phyloP scores from a whole-genome alignment of 305 asterid genomes.

The Striga hermonthica region DNA sequence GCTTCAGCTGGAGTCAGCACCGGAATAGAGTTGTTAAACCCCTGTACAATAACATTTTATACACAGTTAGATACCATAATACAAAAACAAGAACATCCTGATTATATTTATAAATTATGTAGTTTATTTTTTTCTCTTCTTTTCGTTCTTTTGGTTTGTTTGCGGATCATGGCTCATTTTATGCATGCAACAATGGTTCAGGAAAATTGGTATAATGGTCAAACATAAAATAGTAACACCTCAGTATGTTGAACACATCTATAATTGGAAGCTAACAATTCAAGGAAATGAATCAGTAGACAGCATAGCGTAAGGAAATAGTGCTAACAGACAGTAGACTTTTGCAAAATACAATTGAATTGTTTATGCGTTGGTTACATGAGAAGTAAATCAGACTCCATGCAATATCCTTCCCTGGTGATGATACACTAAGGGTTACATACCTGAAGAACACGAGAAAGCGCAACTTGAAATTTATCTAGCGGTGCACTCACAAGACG shows the following conservation, averaged over 20 bases:
- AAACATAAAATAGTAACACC: conserved; percentile 14
- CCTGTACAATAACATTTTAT: conserved; percentile 50
- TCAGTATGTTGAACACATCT: conserved; percentile 18
- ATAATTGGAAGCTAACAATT: background rate
- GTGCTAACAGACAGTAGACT: conserved; percentile 5
- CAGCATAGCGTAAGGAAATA: background rate
- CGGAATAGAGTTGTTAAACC: conserved; percentile 60
- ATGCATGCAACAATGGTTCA: too few relatives aligned
- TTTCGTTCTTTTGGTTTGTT: background rate
- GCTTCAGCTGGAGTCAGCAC: conserved; percentile 91
- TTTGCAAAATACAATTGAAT: conserved; percentile 7
- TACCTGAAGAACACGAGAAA: conserved; percentile 86
- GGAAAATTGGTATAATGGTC: background rate
- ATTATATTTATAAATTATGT: background rate
- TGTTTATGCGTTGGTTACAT: conserved; percentile 3
- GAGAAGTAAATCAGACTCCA: background rate
- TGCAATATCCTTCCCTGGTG: conserved; percentile 17
- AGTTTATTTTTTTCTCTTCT: background rate
- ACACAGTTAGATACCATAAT: conserved; percentile 26
- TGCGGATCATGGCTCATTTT: background rate
- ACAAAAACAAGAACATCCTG: conserved; percentile 14
- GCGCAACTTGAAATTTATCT: conserved; percentile 83
- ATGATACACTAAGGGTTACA: conserved; percentile 24
- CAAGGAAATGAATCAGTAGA: conserved; percentile 15
- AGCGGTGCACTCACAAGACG: conserved; percentile 69